Base-by-base conservation (phyloP, 1,139 yeast species). In the Citeromyces hawaiiensis region DNA sequence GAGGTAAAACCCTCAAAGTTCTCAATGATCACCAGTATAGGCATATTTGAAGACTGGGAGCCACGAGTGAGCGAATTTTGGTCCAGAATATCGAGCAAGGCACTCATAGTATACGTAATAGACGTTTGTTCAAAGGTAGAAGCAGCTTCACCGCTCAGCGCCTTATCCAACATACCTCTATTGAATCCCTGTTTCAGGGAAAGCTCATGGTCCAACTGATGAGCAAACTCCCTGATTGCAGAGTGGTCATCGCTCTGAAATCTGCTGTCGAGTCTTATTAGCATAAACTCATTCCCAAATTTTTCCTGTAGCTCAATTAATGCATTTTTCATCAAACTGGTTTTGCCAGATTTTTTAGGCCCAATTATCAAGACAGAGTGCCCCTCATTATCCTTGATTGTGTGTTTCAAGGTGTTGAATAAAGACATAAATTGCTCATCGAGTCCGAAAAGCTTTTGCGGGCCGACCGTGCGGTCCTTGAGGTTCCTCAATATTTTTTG, bases 161-260 rank as follows among this genome's bases (percentile, higher is more conserved):
- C 39, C 35, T 34, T 40, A 23, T 31, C 38, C 44, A 31, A 34
- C 39, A 9, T 19, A 41, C 45, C 44, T 43, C 21, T 43, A 39
- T 32, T 34, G 5, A 30, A 34, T 30, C 33, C 37, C 6, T 43
- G 38, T 30, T 36, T 39, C 14, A 17, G 36, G 16, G 39, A 16
- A 17, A 55, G 40, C 36, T 65, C 66, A 43, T 60, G 51, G 47
- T 83, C 94, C 39, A 91, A 60, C 55, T 88, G 97, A 36, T 82
- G 65, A 0, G 95, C 94, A 42, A 91, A 82, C 47, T 86, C 93
- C 40, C 91, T 68, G 9, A 91, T 70, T 0, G 97, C 97, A 40
- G 72, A 64, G 38, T 67, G 70, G 51, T 91, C 98, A 49, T 82
- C 91, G 2, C 71, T 56, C 51, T 85, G 95, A 3, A 80, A 68